These are phyloP conservation scores for Suillus bovinus DNA, from an alignment of 768 basidiomycete genomes.

Conservation along the genomic window DNA sequence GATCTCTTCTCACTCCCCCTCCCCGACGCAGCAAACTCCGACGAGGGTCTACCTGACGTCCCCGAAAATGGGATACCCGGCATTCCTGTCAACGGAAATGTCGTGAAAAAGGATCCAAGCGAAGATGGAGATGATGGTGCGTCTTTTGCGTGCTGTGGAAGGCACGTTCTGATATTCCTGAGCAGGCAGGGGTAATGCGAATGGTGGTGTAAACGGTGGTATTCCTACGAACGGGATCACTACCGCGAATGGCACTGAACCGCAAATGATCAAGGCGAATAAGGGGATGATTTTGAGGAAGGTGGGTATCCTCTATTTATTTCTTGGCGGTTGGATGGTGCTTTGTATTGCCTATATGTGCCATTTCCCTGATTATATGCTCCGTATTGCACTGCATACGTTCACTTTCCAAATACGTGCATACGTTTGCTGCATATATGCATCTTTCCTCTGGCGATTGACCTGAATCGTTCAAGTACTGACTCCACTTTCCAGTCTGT, in stretches of 20 bases:
- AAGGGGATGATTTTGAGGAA: constrained; percentile 93
- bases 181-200: constrained; percentile 10
- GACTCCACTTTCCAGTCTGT: constrained; percentile 37
- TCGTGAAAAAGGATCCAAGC: constrained; percentile 30
- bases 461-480: constrained; percentile 2
- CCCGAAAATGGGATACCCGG: constrained; percentile 24
- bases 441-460: background rate
- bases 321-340: constrained; percentile 47
- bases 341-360: constrained; percentile 13
- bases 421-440: background rate
- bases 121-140: constrained; percentile 26
- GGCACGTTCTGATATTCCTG: background rate
- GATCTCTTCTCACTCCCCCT: constrained; percentile 8
- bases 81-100: background rate
- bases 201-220: constrained; percentile 23
- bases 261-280: constrained; percentile 77
- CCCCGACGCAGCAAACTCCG: background rate
- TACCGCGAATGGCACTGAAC: constrained; percentile 29
- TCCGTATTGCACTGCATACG: background rate
- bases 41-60: constrained; percentile 27
- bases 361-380: constrained; percentile 1
- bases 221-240: constrained; percentile 14
- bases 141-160: constrained; percentile 5
- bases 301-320: constrained; percentile 34
- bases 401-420: background rate